Percentiles rank a stretch among this genome's conserved stretches.
Evolutionary conservation across 179 eudicot species (phyloP).

Genomic region (Gypsophila paniculata): DNA sequence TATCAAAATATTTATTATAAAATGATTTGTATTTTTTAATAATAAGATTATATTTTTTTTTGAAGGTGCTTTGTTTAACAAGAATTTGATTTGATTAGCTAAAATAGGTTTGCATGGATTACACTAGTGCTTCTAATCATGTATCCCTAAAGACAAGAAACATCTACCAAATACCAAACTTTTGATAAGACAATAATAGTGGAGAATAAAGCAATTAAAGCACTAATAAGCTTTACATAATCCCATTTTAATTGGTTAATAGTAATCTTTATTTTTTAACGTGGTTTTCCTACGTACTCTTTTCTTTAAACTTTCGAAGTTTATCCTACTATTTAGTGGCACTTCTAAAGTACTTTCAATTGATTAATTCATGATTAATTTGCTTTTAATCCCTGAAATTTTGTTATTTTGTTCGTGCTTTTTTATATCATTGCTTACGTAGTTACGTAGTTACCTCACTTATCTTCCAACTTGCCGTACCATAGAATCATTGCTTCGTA

Average conservation of each 20-base stretch:
- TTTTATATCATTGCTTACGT: constrained; percentile 26
- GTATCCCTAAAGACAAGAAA: constrained; percentile 48
- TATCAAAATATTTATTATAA: no score
- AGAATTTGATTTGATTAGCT: constrained; percentile 18
- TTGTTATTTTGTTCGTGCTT: constrained; percentile 20
- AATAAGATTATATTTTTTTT: neutral
- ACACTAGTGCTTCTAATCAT: constrained; percentile 38
- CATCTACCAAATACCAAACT: constrained; percentile 54
- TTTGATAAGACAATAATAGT: constrained; percentile 57
- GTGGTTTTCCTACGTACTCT: constrained; percentile 17
- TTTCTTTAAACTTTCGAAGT: constrained; percentile 18
- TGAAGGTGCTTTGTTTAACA: neutral
- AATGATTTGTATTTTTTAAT: no score
- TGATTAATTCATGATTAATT: constrained; percentile 17
- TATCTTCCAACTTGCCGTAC: constrained; percentile 25
- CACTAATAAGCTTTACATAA: constrained; percentile 23
- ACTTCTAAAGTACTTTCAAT: constrained; percentile 21
- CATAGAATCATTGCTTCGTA: constrained; percentile 9
- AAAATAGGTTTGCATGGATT: constrained; percentile 19
- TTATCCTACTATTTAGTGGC: constrained; percentile 10
- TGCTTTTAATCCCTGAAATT: constrained; percentile 18
- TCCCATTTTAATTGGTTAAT: constrained; percentile 18
- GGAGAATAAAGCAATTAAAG: constrained; percentile 52
- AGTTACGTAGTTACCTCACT: constrained; percentile 20
- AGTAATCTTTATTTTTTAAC: constrained; percentile 12